Evolutionary conservation across 768 basidiomycete species (phyloP), one percentile per base, ranked within the genome.

Genomic region (Xerocomellus intermedius): DNA sequence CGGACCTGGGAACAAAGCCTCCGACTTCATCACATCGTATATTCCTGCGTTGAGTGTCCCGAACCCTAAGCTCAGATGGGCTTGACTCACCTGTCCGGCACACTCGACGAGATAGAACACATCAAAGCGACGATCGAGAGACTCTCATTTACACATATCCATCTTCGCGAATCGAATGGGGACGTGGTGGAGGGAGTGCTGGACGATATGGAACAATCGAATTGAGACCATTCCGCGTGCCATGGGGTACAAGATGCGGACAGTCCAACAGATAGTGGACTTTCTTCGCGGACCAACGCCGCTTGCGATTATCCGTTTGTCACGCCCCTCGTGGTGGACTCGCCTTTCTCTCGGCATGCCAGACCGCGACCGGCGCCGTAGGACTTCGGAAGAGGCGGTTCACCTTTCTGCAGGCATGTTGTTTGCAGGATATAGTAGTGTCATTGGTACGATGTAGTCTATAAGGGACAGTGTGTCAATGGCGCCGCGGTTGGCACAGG

Each of bases 291-390:
- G 24, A 44, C 13, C 6, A n/a, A 14, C 37, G n/a, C 13, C 10
- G 33, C 4, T 30, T 52, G 7, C 16, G 24, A 54, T 54, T 16
- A 42, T 42, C 21, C 24, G 19, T 21, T 14, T 35, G 9, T 33
- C 53, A 6, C 35, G 30, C n/a, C 14, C 57, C 32, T 44, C 70
- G 9, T 38, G 64, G 39, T 37, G 48, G 69, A 35, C 64, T 79
- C 38, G 77, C 71, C 1, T 75, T 78, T 57, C 72, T 80, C 7
- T 76, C 77, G 12, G 79, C 77, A 6, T 79, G 78, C 54, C 69
- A 80, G 48, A 78, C 73, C 8, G 74, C 74, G 2, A 68, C 60
- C 33, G 75, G 76, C 2, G 64, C 66, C 28, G 43, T 59, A 59
- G 71, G 57, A 48, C 69, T 70, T 49, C 69, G 1, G 71, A 75